Evolutionary conservation across 164 flowering plant genomes (phyloP).

Genomic region (Liriodendron chinense): DNA sequence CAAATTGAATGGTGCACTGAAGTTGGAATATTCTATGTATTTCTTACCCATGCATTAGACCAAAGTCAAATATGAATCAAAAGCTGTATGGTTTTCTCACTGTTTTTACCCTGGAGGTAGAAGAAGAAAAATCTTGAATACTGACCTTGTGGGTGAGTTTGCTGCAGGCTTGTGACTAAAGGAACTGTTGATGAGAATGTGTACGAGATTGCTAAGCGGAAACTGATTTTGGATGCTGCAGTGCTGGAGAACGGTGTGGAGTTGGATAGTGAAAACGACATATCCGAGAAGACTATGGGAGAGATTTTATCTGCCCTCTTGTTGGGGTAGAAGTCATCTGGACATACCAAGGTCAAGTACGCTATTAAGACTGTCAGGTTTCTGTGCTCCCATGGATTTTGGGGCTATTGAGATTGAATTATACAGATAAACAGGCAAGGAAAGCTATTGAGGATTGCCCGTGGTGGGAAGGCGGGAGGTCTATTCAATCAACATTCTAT

Average conservation of each 20-base stretch:
- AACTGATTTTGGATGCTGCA: slow-evolving; percentile 86
- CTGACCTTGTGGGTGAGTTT: neutral
- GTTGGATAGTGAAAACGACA: slow-evolving; percentile 46
- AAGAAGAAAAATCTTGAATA: neutral
- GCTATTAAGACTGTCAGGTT: neutral
- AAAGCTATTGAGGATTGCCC: neutral
- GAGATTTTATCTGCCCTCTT: slow-evolving; percentile 81
- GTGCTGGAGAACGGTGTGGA: slow-evolving; percentile 71
- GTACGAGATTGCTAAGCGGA: slow-evolving; percentile 91
- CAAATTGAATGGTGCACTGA: no score
- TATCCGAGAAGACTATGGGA: slow-evolving; percentile 86
- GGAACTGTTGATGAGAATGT: slow-evolving; percentile 92
- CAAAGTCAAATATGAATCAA: neutral
- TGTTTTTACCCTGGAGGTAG: neutral
- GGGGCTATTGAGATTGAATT: neutral
- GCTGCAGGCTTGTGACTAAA: slow-evolving; percentile 80
- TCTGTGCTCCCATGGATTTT: neutral
- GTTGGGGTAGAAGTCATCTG: slow-evolving; percentile 26
- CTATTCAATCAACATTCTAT: neutral
- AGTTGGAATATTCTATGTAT: no score
- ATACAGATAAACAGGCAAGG: neutral
- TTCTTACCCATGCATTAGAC: no score
- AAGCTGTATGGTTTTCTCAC: neutral
- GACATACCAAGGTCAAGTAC: neutral
- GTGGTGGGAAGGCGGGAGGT: neutral